Evolutionary conservation across 2,329 filamentous ascomycete species (phyloP), one percentile per base, ranked within the genome.

Genomic region (Ceratocystis papillata): DNA sequence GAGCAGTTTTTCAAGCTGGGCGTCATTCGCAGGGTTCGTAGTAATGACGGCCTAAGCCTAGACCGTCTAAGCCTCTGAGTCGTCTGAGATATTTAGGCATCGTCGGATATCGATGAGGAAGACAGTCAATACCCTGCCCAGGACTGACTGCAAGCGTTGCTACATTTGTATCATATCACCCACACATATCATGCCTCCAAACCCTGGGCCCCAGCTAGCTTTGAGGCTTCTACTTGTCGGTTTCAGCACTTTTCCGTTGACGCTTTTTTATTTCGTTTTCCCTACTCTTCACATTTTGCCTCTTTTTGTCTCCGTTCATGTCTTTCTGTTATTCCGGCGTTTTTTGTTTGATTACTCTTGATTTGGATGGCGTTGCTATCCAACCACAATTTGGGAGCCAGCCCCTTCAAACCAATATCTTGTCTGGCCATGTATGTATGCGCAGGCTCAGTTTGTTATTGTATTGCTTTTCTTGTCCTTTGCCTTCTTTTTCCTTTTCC

Each of bases 1-100:
- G 88, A 92, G 73, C 83, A 83, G 72, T 91, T 90, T 76, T 92
- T 91, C 75, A 90, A 90, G 77, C 77, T 92, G 57, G 88, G 87
- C 55, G 88, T 92, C 69, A 84, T 92, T 62, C 83, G 85, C 73
- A 78, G 87, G 65, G 84, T 89, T 67, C 79, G 84, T 72, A 92
- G 88, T 74, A 85, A 87, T 65, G 88, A 91, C 73, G 81, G 88
- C 53, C 74, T 91, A 71, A 91, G 88, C 71, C 75, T 90, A 67
- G 88, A 92, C 76, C 81, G 87, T 65, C 75, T 92, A 74, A 91
- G 88, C 72, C 78, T 92, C 76, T 91, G 78, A 84, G 45, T 22
- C 1, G 12, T 37, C 15, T 3, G n/a, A 25, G 12, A 45, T 48
- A 12, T 17, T n/a, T 41, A 59, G 15, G 30, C 37, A 41, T 7